Base-by-base conservation (phyloP, 148 eudicot genomes). In the Vaccinium macrocarpon region DNA sequence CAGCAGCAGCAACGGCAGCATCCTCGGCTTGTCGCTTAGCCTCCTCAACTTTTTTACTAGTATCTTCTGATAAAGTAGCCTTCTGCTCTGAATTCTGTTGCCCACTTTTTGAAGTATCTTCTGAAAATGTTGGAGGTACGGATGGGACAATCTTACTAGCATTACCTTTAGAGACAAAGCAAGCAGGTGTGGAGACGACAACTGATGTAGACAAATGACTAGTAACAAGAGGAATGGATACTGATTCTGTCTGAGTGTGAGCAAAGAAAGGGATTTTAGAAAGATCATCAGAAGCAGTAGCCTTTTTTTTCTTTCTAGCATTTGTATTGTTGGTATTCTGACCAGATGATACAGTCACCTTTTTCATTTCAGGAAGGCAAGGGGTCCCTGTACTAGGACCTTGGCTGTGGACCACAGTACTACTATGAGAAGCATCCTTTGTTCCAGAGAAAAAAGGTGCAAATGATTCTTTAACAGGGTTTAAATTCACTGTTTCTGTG, bases 241-340 rank as follows among this genome's bases (percentile, higher is more conserved):
- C 74, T 16, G 83, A 83, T n/a, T 83, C 89, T 83, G 82, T 84
- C 82, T 56, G 89, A 78, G 88, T 80, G 74, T 49, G 90, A 83
- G 88, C 62, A 83, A 64, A 48, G 75, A 85, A 73, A 74, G 90
- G 55, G 76, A 72, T 51, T 29, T 59, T 84, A 25, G 70, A 51
- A 80, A 81, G 51, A 83, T 71, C 82, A 4, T 79, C 90, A 18
- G 84, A 64, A 29, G 57, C 88, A 81, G 83, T 80, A 83, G 79
- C 84, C 85, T 96, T 96, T 86, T 94, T 96, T 74, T 95, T 93
- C 88, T 92, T 94, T 85, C 94, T 90, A 76, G 95, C 84, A 86
- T 94, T 96, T 42, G 89, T 74, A 81, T 89, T 97, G 70, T 89
- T 84, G 73, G 94, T 76, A 64, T 85, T 88, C 82, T 83, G 88